Conservation (phyloP, 768 basidiomycete species). For the Suillus occidentalis region DNA sequence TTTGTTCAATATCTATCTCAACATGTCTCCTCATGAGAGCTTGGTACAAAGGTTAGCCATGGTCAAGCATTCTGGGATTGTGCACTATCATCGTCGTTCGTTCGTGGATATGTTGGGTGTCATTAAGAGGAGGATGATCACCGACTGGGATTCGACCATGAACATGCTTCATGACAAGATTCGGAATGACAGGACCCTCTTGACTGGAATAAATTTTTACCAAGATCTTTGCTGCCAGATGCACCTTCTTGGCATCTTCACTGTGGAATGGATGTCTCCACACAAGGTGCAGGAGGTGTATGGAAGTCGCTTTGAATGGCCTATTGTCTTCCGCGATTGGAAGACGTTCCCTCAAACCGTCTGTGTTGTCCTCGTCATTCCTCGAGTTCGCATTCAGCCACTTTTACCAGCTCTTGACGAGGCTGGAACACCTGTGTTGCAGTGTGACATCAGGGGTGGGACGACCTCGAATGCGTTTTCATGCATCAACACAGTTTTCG, state of each 20-base stretch:
- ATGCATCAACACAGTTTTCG: constrained; percentile 22
- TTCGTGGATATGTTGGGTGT: background rate
- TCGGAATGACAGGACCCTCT: constrained; percentile 12
- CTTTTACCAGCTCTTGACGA: constrained; percentile 24
- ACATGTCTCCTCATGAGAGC: background rate
- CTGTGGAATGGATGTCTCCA: constrained; percentile 23
- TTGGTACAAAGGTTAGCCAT: background rate
- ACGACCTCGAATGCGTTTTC: constrained; percentile 18
- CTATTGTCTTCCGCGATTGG: constrained; percentile 32
- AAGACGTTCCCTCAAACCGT: constrained; percentile 30
- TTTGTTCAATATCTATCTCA: background rate
- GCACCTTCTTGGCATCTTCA: constrained; percentile 40
- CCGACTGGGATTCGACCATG: constrained; percentile 36
- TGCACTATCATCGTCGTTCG: background rate
- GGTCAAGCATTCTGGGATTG: too few species aligned
- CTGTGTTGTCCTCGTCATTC: constrained; percentile 35
- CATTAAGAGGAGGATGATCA: background rate
- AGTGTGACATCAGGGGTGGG: constrained; percentile 21
- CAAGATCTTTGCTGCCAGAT: constrained; percentile 50
- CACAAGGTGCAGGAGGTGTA: constrained; percentile 15
- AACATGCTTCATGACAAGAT: constrained; percentile 25
- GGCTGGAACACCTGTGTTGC: constrained; percentile 19
- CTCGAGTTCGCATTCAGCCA: constrained; percentile 23
- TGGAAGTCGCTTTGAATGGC: background rate
- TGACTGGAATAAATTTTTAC: constrained; percentile 34